phyloP scores from a whole-genome alignment of 192 early-diverging fungal species.

The Spizellomyces punctatus region DNA sequence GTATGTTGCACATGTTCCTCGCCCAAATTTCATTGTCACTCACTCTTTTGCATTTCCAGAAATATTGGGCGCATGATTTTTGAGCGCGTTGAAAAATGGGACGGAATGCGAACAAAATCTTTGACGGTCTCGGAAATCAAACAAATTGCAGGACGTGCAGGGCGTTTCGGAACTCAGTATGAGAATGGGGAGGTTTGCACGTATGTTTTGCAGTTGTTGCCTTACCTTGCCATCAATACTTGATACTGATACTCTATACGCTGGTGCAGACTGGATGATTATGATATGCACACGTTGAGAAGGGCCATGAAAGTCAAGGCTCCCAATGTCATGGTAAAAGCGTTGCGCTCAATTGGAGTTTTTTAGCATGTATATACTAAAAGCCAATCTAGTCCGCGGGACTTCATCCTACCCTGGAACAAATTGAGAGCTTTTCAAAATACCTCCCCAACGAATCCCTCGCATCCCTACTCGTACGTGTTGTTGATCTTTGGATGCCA shows the following conservation, averaged over 20 bases:
- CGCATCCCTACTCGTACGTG: slow-evolving; percentile 63
- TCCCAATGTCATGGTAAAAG: slow-evolving; percentile 15
- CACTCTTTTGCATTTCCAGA: too few species aligned
- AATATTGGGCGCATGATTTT: slow-evolving; percentile 92
- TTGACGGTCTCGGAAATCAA: slow-evolving; percentile 80
- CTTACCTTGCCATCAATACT: slow-evolving; percentile 5
- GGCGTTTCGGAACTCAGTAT: slow-evolving; percentile 76
- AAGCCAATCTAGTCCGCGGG: too few species aligned
- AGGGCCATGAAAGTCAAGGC: slow-evolving; percentile 25
- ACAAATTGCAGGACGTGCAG: slow-evolving; percentile 93
- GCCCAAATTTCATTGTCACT: too few species aligned
- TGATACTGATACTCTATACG: slow-evolving; percentile 3
- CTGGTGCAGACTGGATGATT: slow-evolving; percentile 33
- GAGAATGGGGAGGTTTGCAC: slow-evolving; percentile 73
- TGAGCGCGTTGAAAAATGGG: slow-evolving; percentile 74
- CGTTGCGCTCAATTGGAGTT: too few species aligned
- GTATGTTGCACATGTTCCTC: too few species aligned
- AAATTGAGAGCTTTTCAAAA: slow-evolving; percentile 75
- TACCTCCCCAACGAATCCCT: slow-evolving; percentile 68
- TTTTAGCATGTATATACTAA: slow-evolving; percentile 25
- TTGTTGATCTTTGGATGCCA: too few species aligned
- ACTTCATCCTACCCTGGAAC: slow-evolving; percentile 71
- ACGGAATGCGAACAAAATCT: slow-evolving; percentile 58
- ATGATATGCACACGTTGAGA: slow-evolving; percentile 27
- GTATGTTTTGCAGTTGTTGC: slow-evolving; percentile 47